Evolutionary conservation across 768 basidiomycete genomes (phyloP), one percentile per base, ranked within the genome.

Genomic region (Calocybe indica): DNA sequence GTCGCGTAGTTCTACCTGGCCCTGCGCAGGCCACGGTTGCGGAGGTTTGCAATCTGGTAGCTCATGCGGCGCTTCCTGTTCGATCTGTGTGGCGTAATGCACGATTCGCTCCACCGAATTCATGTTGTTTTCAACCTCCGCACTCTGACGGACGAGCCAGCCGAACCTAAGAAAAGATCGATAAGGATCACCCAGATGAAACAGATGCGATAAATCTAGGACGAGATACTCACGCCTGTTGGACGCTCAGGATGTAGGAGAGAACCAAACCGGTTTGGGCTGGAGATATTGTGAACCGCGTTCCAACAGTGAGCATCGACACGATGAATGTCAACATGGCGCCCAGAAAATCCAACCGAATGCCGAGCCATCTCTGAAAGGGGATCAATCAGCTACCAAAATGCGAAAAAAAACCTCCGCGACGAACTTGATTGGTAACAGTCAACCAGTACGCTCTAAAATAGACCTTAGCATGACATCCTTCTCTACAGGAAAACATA

Each of bases 121-220:
- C 88, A 94, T 92, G 63, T 93, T 79, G 63, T 96, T 95, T 64
- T 95, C 92, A 8, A 93, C 84, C 61, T 94, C 92, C 2, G 87
- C 83, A 35, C 73, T 75, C 63, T 89, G 87, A 7, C 85, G 80
- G 37, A 87, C 78, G 63, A 88, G 75, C 82, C 80, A 89, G 14
- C 80, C 80, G 54, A 90, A 87, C 54, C 80, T 84, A 50, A 42
- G 15, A 30, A 7, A 33, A 31, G 34, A 37, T 36, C 40, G 37
- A 44, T 56, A 30, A 54, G 48, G 38, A 40, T 15, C 22, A 22
- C 22, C 22, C 38, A 47, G 28, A 43, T 33, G 51, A 30, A 43
- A 36, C 35, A 42, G 31, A 47, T 10, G 8, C 33, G 40, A 29
- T 2, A 29, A 30, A 3, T 33, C 45, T 3, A 40, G 37, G 22